A percentile compares a stretch with the other conserved stretches of the same genome.
Conservation (phyloP, 768 basidiomycete genomes). For the Fistulinella prunicolor region DNA sequence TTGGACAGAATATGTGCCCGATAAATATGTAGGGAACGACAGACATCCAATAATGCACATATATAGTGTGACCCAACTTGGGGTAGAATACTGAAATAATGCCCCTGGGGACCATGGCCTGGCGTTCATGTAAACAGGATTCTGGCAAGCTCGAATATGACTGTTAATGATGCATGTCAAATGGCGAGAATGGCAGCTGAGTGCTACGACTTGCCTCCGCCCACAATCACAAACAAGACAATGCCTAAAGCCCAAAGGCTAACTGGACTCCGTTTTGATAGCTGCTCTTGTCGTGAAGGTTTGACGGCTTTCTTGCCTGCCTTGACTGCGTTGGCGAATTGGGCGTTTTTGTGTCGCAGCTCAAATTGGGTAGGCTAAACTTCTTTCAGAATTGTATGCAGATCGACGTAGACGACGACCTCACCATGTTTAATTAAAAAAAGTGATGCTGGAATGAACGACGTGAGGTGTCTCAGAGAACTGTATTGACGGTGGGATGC, state of each 20-base stretch:
- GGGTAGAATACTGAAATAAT: conserved; percentile 1
- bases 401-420: neutral
- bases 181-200: neutral
- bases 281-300: conserved; percentile 65
- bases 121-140: conserved; percentile 58
- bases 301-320: conserved; percentile 75
- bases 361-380: conserved; percentile 77
- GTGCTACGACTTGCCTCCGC: conserved; percentile 62
- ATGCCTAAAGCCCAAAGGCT: conserved; percentile 70
- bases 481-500: neutral
- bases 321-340: conserved; percentile 73
- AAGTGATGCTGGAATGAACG: conserved; percentile 28
- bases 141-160: conserved; percentile 69
- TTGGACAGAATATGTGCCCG: conserved; percentile 8
- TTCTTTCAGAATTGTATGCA: neutral
- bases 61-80: neutral
- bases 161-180: conserved; percentile 35
- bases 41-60: conserved; percentile 5
- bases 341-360: conserved; percentile 73
- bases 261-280: conserved; percentile 72
- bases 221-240: conserved; percentile 74
- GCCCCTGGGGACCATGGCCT: neutral
- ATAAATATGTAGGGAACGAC: conserved; percentile 12
- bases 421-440: conserved; percentile 29
- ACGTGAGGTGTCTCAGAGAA: conserved; percentile 14